Evolutionary conservation across 129 eudicot genomes (phyloP), one percentile per base, ranked within the genome.

Genomic region (Helianthus tuberosus): DNA sequence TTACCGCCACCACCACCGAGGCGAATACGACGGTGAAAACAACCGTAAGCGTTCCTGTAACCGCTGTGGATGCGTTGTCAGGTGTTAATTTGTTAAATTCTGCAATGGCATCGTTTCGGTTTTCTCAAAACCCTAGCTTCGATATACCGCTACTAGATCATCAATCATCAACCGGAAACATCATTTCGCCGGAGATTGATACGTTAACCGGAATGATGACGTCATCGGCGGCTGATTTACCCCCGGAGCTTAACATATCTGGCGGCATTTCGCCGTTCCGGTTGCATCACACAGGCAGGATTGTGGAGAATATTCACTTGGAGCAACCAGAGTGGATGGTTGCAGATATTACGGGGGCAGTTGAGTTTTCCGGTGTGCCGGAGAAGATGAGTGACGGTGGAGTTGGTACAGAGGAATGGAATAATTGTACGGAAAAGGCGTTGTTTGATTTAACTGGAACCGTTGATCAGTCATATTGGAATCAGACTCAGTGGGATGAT

Each of bases 391-490:
- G 5, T n/a, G 59, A 82, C 78, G 81, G 77, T 52, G 91, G 79
- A 63, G 67, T 85, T 27, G 55, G 75, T 15, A 73, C 75, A 47
- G 71, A 64, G 61, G 87, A 84, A 63, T 79, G 85, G 90, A 66
- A 64, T 27, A 74, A 58, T 8, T 83, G 85, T 44, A 62, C 80
- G 46, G 89, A 88, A 77, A 75, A 85, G 59, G 83, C 72, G n/a
- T 55, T 88, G 35, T 88, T 83, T 81, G 90, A 88, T 85, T 78
- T 88, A 17, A 77, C 88, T 5, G 88, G 88, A 38, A 81, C 77
- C 39, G 77, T 83, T 15, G 90, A 85, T 85, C 90, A 81, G 47
- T 66, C 90, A 0, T 88, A 88, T 77, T 88, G 94, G 94, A 83
- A 54, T 59, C 88, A 76, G 68, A 57, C 84, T 46, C 88, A 88